Base-by-base conservation (phyloP, 192 early-diverging fungal species). In the Dispira parvispora region DNA sequence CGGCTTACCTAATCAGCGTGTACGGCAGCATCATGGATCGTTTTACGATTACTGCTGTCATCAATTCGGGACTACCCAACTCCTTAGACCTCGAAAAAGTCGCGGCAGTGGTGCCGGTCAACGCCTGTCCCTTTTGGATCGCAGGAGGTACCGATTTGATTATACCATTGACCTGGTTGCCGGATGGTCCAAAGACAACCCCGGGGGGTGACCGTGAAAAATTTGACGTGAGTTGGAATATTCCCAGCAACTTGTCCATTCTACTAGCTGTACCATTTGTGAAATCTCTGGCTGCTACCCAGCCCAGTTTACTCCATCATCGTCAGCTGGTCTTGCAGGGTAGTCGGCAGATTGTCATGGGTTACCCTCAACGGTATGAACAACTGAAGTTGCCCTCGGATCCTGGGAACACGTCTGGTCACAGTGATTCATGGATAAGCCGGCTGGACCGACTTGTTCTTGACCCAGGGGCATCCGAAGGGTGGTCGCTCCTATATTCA, bases 71-170 rank as follows among this genome's bases (percentile, higher is more conserved):
- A 38, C 6, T 38, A 38, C 32, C 32, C 32, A 6, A 38, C 6
- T 38, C 32, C 1, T 38, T 38, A 38, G 32, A 38, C 32, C 32
- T 38, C 6, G 32, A 38, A 1, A 38, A 38, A 38, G 32, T 38
- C 32, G 32, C 32, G 3, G 32, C 32, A 38, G 32, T 38, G 10
- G 38, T 60, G 3, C 57, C 57, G 13, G 12, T 43, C 26, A 43
- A 27, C 13, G 57, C 57, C 32, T 1, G 9, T 42, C 38, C 21
- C 13, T 60, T 60, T 43, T 71, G 70, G 69, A 64, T 32, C 16
- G 44, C 43, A 0, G 64, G 67, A 46, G 63, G 62, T 2, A 68
- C 65, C 32, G 67, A 65, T 20, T 65, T 69, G 32, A 32, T 47
- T 4, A 65, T 67, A 11, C 38, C 57, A 55, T 13, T 26, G 32